Evolutionary conservation across 2,329 filamentous ascomycete genomes (phyloP).

Genomic region (Colletotrichum sp.): DNA sequence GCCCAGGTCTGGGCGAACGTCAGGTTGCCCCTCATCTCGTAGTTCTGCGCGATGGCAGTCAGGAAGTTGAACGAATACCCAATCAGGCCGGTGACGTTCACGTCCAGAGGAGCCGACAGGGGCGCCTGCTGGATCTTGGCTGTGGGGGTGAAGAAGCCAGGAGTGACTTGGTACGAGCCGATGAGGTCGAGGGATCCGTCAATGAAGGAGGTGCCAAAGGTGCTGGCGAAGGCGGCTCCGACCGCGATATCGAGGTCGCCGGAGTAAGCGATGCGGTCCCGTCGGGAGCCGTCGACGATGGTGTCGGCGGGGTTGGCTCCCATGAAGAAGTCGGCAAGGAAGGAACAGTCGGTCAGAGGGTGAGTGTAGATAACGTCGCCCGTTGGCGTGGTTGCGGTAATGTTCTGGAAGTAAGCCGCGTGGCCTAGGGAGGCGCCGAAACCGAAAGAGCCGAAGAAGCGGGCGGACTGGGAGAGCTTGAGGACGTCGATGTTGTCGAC

Average conservation of each 20-base stretch:
- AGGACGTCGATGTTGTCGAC: constrained; percentile 25
- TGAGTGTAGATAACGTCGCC: constrained; percentile 26
- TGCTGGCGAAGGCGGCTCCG: constrained; percentile 29
- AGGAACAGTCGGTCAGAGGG: constrained; percentile 28
- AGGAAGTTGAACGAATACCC: constrained; percentile 39
- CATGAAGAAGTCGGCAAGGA: constrained; percentile 36
- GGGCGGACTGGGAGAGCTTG: constrained; percentile 28
- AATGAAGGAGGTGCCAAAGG: constrained; percentile 28
- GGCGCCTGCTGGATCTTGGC: constrained; percentile 36
- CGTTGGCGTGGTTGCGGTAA: constrained; percentile 3
- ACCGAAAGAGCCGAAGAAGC: constrained; percentile 34
- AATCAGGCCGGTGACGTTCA: constrained; percentile 34
- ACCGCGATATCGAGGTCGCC: constrained; percentile 35
- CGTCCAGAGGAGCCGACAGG: constrained; percentile 19
- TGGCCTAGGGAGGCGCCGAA: constrained; percentile 35
- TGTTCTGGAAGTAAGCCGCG: constrained; percentile 28
- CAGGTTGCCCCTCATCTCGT: constrained; percentile 31
- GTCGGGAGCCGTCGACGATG: constrained; percentile 38
- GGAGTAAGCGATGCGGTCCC: constrained; percentile 35
- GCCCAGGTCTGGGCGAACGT: constrained; percentile 31
- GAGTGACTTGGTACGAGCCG: constrained; percentile 30
- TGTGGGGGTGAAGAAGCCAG: constrained; percentile 35
- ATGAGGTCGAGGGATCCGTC: constrained; percentile 26
- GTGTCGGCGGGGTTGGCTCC: constrained; percentile 35
- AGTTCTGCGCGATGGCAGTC: constrained; percentile 30